phyloP scores from a whole-genome alignment of 768 basidiomycete genomes.

The Tulasnella calospora region DNA sequence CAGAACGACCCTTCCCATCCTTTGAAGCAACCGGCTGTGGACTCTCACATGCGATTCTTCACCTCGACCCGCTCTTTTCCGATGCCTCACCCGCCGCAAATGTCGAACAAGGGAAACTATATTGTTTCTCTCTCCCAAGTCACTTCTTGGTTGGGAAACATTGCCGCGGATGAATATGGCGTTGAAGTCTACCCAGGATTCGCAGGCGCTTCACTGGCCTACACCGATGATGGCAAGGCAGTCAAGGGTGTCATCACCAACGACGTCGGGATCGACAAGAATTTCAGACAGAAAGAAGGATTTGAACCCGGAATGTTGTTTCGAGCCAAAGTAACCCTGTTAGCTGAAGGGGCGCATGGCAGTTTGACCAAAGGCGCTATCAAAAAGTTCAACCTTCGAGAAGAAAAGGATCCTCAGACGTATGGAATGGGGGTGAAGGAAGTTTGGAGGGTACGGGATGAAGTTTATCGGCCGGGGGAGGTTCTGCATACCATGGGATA shows the following conservation, averaged over 20 bases:
- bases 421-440: constrained; percentile 97
- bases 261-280: constrained; percentile 84
- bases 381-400: constrained; percentile 64
- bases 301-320: constrained; percentile 98
- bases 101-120: constrained; percentile 92
- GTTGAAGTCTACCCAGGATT: constrained; percentile 98
- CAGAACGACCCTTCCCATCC: constrained; percentile 57
- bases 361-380: constrained; percentile 78
- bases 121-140: constrained; percentile 84
- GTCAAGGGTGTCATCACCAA: constrained; percentile 84
- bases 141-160: constrained; percentile 78
- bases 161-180: constrained; percentile 75
- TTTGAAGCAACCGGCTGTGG: constrained; percentile 70
- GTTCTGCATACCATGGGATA: constrained; percentile 94
- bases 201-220: constrained; percentile 79
- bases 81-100: constrained; percentile 94
- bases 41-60: constrained; percentile 80
- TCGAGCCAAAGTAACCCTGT: constrained; percentile 80
- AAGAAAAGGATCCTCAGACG: constrained; percentile 78
- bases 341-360: constrained; percentile 95
- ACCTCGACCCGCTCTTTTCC: constrained; percentile 65
- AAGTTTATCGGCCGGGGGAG: constrained; percentile 60
- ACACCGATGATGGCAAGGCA: constrained; percentile 53
- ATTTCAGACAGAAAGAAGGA: constrained; percentile 68
- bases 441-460: constrained; percentile 82